These are phyloP conservation scores for Colletotrichum tropicicola DNA, from an alignment of 2,329 filamentous ascomycete genomes.

Conservation along the genomic window DNA sequence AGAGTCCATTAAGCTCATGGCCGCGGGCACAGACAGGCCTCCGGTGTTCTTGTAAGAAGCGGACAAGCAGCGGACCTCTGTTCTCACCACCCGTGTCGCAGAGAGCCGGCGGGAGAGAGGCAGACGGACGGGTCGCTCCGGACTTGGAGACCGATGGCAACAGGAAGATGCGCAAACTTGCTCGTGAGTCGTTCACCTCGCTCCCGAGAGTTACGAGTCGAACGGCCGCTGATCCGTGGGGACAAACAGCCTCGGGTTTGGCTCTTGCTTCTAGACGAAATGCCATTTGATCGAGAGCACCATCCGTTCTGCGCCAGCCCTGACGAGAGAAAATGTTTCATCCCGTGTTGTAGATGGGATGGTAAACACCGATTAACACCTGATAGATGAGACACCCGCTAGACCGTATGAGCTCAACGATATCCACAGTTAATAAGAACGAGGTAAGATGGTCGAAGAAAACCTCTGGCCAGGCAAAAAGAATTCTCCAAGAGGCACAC, in stretches of 20 bases:
- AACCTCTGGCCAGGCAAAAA: not conserved
- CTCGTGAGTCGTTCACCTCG: not conserved
- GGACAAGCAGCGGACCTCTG: not conserved
- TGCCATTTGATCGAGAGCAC: conserved; percentile 5
- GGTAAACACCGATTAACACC: conserved; percentile 27
- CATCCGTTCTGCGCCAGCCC: not conserved
- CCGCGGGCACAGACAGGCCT: conserved; percentile 1
- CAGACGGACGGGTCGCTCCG: not conserved
- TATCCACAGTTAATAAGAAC: not conserved
- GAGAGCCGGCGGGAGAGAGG: not conserved
- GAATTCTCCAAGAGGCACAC: too few species aligned
- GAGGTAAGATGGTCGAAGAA: not conserved
- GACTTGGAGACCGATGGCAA: not conserved
- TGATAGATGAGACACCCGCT: conserved; percentile 20
- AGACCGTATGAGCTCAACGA: not conserved
- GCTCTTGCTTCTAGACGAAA: conserved; percentile 6
- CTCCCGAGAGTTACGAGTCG: not conserved
- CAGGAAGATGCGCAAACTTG: not conserved
- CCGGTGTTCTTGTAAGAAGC: not conserved
- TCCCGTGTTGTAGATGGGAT: conserved; percentile 25
- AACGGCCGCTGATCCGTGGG: not conserved
- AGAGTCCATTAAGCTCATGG: not conserved
- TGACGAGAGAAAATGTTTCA: conserved; percentile 19
- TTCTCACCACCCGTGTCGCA: not conserved
- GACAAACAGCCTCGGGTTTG: not conserved